A percentile compares a stretch with the other conserved stretches of the same genome.
Conservation (phyloP, 306 rosid species). For the Dalbergia oliveri region DNA sequence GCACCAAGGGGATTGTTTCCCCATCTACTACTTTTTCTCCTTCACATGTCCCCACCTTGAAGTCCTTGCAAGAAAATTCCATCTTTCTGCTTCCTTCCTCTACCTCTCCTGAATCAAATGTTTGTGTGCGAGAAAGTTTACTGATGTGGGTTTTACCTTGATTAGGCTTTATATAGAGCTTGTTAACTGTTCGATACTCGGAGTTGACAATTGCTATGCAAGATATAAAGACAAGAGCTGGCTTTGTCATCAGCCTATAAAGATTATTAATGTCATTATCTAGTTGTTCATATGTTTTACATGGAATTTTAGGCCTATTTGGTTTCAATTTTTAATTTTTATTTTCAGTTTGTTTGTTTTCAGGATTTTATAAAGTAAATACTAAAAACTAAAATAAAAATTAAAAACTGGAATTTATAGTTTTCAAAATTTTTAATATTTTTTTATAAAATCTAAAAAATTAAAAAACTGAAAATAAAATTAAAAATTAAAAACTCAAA, state of each 20-base stretch:
- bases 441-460: too few relatives aligned
- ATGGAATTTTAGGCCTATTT: background rate
- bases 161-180: background rate
- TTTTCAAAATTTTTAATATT: too few relatives aligned
- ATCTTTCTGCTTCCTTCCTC: slow-evolving; percentile 33
- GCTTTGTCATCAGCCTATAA: slow-evolving; percentile 21
- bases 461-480: too few relatives aligned
- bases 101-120: slow-evolving; percentile 26
- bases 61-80: slow-evolving; percentile 66
- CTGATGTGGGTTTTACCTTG: slow-evolving; percentile 29
- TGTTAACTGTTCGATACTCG: background rate
- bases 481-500: too few relatives aligned
- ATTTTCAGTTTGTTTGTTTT: too few relatives aligned
- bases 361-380: too few relatives aligned
- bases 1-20: slow-evolving; percentile 75
- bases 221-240: slow-evolving; percentile 24
- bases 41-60: slow-evolving; percentile 75
- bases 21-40: slow-evolving; percentile 83
- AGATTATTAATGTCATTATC: slow-evolving; percentile 27
- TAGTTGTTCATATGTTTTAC: slow-evolving; percentile 12
- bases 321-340: background rate
- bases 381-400: too few relatives aligned
- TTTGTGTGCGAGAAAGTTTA: background rate
- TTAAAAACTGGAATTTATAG: too few relatives aligned
- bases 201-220: slow-evolving; percentile 45